These are phyloP conservation scores for Dacryopinax spathularia DNA, from an alignment of 768 basidiomycete genomes.

Conservation along the genomic window DNA sequence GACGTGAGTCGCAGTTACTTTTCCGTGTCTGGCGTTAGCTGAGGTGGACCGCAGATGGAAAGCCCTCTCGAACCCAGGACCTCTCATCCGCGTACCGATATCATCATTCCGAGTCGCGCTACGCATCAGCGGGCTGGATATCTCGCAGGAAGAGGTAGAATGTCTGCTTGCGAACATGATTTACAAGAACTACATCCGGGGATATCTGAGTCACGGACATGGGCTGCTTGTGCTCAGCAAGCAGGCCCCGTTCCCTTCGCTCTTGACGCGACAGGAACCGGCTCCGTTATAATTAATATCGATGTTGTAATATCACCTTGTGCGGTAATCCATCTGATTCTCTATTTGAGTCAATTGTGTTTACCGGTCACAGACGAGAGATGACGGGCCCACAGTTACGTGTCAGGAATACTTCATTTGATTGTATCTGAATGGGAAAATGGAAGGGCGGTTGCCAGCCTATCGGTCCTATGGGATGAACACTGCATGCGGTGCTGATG, in stretches of 20 bases:
- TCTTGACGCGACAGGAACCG: constrained; percentile 17
- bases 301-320: too few species aligned
- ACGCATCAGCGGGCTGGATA: constrained; percentile 48
- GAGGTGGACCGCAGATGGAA: constrained; percentile 70
- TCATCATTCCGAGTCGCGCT: constrained; percentile 68
- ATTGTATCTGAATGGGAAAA: too few species aligned
- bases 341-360: neutral
- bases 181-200: constrained; percentile 79
- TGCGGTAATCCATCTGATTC: neutral
- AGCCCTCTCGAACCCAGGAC: constrained; percentile 22
- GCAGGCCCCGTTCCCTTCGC: constrained; percentile 63
- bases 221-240: constrained; percentile 83
- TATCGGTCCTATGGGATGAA: too few species aligned
- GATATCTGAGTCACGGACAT: constrained; percentile 92
- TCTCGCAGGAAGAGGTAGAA: constrained; percentile 71
- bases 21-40: constrained; percentile 4
- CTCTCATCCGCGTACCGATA: constrained; percentile 56
- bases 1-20: constrained; percentile 23
- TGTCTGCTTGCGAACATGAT: constrained; percentile 93
- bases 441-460: too few species aligned
- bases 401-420: too few species aligned
- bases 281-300: neutral
- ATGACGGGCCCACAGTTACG: too few species aligned
- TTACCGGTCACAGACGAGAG: too few species aligned
- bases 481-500: too few species aligned